Evolutionary conservation across 768 basidiomycete genomes (phyloP).

Genomic region (Xanthoconium stramineum): DNA sequence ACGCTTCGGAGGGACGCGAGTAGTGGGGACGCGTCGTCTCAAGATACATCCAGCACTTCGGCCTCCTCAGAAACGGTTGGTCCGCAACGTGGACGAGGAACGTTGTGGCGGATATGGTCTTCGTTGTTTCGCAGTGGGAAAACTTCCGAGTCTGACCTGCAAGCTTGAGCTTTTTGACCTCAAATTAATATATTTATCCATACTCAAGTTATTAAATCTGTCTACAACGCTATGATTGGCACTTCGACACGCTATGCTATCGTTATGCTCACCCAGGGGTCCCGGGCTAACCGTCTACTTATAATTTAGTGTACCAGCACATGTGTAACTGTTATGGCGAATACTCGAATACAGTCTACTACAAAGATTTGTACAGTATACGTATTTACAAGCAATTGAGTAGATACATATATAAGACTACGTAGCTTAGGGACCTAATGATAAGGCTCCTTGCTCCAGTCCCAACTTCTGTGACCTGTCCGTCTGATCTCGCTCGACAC

Average conservation of each 20-base stretch:
- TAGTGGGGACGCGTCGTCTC: neutral
- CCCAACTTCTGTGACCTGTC: too few relatives aligned
- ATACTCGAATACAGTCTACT: too few relatives aligned
- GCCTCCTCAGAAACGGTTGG: neutral
- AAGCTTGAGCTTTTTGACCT: neutral
- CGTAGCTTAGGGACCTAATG: too few relatives aligned
- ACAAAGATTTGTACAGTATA: too few relatives aligned
- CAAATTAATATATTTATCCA: neutral
- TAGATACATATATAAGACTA: too few relatives aligned
- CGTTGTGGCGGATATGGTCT: neutral
- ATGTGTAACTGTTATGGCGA: too few relatives aligned
- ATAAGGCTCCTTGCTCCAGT: too few relatives aligned
- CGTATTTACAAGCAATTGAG: too few relatives aligned
- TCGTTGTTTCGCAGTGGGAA: neutral
- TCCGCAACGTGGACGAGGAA: neutral
- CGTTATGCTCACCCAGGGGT: neutral
- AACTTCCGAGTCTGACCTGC: neutral
- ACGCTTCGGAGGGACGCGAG: slow-evolving; percentile 3
- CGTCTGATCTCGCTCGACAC: too few relatives aligned
- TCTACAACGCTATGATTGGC: neutral
- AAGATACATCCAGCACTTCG: neutral
- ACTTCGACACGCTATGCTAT: slow-evolving; percentile 1
- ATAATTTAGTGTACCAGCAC: too few relatives aligned
- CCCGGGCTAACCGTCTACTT: too few relatives aligned
- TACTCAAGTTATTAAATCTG: neutral